These are phyloP conservation scores for Setaria italica DNA, from an alignment of 202 grass and related monocot genomes.

Conservation along the genomic window DNA sequence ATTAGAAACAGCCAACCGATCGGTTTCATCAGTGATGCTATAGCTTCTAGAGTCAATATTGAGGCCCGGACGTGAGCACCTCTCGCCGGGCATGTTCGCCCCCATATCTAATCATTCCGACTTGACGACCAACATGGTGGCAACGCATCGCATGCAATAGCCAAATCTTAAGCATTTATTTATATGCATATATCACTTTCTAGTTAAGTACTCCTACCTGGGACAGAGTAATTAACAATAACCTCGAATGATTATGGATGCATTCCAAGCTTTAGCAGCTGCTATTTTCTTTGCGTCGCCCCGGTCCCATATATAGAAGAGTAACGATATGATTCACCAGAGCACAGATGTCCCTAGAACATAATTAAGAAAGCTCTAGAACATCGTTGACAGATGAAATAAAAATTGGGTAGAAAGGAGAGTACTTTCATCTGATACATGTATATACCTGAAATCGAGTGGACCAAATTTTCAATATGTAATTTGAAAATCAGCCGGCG, in stretches of 20 bases:
- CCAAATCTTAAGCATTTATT: neutral
- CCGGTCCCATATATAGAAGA: too few species aligned
- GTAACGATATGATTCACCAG: too few species aligned
- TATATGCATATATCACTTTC: too few species aligned
- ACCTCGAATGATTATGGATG: neutral
- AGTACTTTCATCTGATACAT: too few species aligned
- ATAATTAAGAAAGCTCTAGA: too few species aligned
- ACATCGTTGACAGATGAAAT: too few species aligned
- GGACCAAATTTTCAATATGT: too few species aligned
- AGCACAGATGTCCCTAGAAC: too few species aligned
- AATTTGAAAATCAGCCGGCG: too few species aligned
- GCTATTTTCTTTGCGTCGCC: too few species aligned
- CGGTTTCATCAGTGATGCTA: neutral
- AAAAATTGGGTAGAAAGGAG: too few species aligned
- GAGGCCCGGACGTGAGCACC: conserved; percentile 40
- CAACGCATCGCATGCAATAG: conserved; percentile 14
- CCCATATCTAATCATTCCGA: conserved; percentile 35
- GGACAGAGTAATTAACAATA: neutral
- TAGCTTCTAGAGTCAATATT: conserved; percentile 10
- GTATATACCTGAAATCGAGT: too few species aligned
- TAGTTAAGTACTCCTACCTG: neutral
- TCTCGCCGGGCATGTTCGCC: conserved; percentile 25
- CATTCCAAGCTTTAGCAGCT: neutral
- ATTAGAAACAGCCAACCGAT: conserved; percentile 12
- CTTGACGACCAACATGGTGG: conserved; percentile 15